Conservation (phyloP, 768 basidiomycete genomes). For the Trametes elegans region DNA sequence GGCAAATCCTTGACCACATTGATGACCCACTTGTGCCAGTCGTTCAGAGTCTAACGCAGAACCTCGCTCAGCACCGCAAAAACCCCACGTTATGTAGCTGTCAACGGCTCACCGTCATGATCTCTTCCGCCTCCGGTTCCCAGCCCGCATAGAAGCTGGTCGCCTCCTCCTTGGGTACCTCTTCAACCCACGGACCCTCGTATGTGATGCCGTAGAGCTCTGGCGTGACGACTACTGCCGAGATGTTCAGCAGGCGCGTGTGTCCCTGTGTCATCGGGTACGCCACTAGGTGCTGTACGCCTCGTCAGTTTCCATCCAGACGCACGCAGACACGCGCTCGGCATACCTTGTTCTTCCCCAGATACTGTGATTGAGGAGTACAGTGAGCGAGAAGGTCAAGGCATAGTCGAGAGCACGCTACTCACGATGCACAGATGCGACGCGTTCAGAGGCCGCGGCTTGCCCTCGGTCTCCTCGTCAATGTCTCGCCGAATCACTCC, state of each 20-base stretch:
- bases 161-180: constrained; percentile 22
- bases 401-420: too few relatives aligned
- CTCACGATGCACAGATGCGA: background rate
- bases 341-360: constrained; percentile 24
- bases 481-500: constrained; percentile 36
- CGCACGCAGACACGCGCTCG: too few relatives aligned
- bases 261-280: constrained; percentile 27
- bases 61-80: background rate
- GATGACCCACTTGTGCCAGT: constrained; percentile 23
- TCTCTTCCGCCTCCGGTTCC: constrained; percentile 21
- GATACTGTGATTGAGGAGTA: constrained; percentile 21
- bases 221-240: constrained; percentile 20
- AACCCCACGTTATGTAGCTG: background rate
- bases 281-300: constrained; percentile 35
- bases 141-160: constrained; percentile 16
- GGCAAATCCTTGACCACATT: constrained; percentile 22
- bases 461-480: background rate
- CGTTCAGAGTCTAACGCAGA: background rate
- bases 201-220: constrained; percentile 20
- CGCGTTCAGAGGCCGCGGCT: constrained; percentile 23
- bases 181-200: constrained; percentile 21
- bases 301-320: background rate
- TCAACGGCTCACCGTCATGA: constrained; percentile 20
- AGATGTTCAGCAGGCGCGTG: constrained; percentile 27
- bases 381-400: background rate